Base-by-base conservation (phyloP, 345 rosid species). In the Eucalyptus sideroxylon region DNA sequence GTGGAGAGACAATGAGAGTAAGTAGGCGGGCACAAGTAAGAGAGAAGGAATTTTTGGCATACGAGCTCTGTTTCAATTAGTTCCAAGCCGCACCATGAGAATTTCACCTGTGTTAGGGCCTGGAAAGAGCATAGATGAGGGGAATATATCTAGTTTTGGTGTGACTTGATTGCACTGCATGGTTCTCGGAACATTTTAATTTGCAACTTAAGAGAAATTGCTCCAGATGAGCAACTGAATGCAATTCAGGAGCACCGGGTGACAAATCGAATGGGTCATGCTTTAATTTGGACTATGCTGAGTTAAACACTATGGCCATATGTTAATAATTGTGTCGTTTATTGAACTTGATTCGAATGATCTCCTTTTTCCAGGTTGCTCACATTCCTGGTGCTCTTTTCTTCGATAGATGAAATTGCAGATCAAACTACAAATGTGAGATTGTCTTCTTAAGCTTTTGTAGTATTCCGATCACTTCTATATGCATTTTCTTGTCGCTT, bases 161-260 rank as follows among this genome's bases (percentile, higher is more conserved):
- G 53, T 50, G 53, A 50, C 7, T 50, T 50, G 19, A 50, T 50
- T 50, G 53, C 53, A 50, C 19, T 50, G 19, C 53, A 50, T 50
- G 53, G 17, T 50, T 50, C 53, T 50, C 53, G 19, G 16, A 50
- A 16, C 53, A 50, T n/a, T 2, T 65, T n/a, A 16, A 67, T 31
- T 31, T 67, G 2, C 3, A 11, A 31, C 80, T 67, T 67, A 7
- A 67, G 80, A 67, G 19, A 16, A n/a, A 31, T 31, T 15, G 40
- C 40, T 31, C 99, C 99, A 31, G 97, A 95, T 90, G 99, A 98
- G 93, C 97, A 96, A 90, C 95, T 98, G 93, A 98, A 96, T 92
- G 98, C 99, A 8, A 94, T 96, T 93, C 98, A 97, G 92, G 99
- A 98, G 90, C n/a, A n/a, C 93, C 99, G 96, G 99, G 96, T 98